Evolutionary conservation across 352 stramenopile species (phyloP).

Genomic region (Lagenidium giganteum): DNA sequence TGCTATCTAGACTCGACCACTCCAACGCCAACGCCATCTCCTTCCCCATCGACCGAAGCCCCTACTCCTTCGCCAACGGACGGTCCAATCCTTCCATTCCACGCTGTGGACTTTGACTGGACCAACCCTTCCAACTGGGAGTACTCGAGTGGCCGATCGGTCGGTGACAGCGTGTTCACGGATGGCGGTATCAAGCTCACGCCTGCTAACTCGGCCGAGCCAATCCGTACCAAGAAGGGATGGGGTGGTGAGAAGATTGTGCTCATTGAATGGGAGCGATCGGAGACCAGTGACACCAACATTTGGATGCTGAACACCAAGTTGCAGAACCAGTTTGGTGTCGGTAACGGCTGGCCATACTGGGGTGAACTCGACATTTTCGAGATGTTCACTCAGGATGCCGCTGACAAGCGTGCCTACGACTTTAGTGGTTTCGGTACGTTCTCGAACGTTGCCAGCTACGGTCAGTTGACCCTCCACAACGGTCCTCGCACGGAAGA

Average conservation of each 20-base stretch:
- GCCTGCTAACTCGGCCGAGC: slow-evolving; percentile 37
- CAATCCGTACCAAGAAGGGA: slow-evolving; percentile 53
- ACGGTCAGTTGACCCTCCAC: slow-evolving; percentile 71
- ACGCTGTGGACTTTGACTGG: slow-evolving; percentile 62
- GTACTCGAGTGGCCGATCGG: slow-evolving; percentile 32
- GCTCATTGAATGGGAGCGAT: slow-evolving; percentile 64
- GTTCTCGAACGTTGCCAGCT: slow-evolving; percentile 34
- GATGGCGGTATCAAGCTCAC: slow-evolving; percentile 50
- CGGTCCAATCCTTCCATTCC: slow-evolving; percentile 33
- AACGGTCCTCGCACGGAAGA: slow-evolving; percentile 40
- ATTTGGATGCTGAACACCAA: slow-evolving; percentile 85
- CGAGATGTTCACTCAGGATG: slow-evolving; percentile 80
- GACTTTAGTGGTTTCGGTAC: slow-evolving; percentile 43
- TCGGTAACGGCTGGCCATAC: slow-evolving; percentile 60
- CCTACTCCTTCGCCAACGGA: slow-evolving; percentile 16
- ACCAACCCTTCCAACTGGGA: slow-evolving; percentile 55
- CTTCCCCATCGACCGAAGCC: slow-evolving; percentile 12
- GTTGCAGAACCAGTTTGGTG: slow-evolving; percentile 53
- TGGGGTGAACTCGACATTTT: slow-evolving; percentile 79
- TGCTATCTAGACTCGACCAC: too few relatives aligned
- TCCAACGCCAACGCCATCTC: slow-evolving; percentile 5
- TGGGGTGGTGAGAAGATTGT: slow-evolving; percentile 74
- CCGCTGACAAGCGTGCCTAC: slow-evolving; percentile 24
- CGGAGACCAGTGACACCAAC: slow-evolving; percentile 65
- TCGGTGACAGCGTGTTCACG: slow-evolving; percentile 39